phyloP scores from a whole-genome alignment of 768 basidiomycete genomes.

The Termitomyces sp. region DNA sequence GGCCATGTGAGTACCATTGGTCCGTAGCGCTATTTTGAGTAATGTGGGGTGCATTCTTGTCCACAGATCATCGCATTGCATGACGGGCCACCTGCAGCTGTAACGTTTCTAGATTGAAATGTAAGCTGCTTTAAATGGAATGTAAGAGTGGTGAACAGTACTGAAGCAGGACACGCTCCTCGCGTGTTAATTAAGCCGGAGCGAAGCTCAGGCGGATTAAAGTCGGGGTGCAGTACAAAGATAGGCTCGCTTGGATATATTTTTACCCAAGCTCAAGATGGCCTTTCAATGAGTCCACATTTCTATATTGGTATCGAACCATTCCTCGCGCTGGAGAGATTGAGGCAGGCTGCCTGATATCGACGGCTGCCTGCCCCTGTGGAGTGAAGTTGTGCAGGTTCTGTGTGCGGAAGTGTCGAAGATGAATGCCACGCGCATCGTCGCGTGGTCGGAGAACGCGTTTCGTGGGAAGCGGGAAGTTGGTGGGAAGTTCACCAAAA shows the following conservation, averaged over 20 bases:
- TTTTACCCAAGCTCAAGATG: not conserved
- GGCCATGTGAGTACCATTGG: conserved; percentile 1
- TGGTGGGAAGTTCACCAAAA: too few species aligned
- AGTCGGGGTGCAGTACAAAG: not conserved
- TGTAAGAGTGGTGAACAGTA: too few species aligned
- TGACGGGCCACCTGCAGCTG: not conserved
- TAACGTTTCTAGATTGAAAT: not conserved
- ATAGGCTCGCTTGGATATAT: not conserved
- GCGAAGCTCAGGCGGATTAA: not conserved
- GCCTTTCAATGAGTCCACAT: too few species aligned
- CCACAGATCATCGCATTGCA: not conserved
- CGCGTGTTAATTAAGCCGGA: not conserved
- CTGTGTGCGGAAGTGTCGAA: too few species aligned
- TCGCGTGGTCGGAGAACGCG: too few species aligned
- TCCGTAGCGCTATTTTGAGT: conserved; percentile 1
- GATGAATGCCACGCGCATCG: too few species aligned
- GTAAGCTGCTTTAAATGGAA: not conserved
- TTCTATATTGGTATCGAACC: too few species aligned
- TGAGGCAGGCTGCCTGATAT: not conserved
- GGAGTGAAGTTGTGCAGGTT: too few species aligned
- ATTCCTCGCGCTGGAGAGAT: not conserved
- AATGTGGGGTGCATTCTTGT: not conserved
- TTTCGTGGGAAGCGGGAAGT: too few species aligned
- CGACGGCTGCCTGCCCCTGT: not conserved
- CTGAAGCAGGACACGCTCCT: too few species aligned